phyloP scores from a whole-genome alignment of 75 land plant genomes.

The Chamaecyparis obtusa region DNA sequence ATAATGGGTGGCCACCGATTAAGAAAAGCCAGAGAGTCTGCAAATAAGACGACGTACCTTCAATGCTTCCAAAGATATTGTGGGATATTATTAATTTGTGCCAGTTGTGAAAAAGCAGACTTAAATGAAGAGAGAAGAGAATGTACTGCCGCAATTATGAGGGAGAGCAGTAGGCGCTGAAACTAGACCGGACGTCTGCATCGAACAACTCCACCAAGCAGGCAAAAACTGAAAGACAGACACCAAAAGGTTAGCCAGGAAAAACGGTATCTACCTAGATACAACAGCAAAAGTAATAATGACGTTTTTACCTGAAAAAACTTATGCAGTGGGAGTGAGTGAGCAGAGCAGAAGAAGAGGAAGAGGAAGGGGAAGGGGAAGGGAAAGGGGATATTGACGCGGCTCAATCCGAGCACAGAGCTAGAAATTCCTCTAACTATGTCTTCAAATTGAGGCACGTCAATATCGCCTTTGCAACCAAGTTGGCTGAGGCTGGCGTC shows the following conservation, averaged over 20 bases:
- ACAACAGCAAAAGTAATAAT: neutral
- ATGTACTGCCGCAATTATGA: neutral
- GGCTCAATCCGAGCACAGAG: conserved; percentile 14
- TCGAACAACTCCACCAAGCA: neutral
- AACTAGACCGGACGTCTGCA: neutral
- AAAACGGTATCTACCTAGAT: neutral
- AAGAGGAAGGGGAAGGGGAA: neutral
- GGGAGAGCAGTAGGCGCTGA: too few species aligned
- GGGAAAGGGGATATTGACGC: conserved; percentile 12
- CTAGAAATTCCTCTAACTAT: conserved; percentile 8
- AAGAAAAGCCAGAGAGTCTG: too few species aligned
- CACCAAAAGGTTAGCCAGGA: neutral
- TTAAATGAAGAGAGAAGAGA: neutral
- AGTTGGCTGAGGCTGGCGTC: too few species aligned
- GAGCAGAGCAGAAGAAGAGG: neutral
- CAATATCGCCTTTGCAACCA: conserved; percentile 9
- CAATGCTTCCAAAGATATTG: too few species aligned
- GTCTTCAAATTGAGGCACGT: conserved; percentile 16
- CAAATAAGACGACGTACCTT: too few species aligned
- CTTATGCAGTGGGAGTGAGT: neutral
- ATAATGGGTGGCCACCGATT: too few species aligned
- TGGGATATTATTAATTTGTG: too few species aligned
- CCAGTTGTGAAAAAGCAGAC: neutral
- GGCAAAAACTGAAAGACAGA: too few species aligned
- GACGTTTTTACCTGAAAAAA: neutral